A percentile compares a stretch with the other conserved stretches of the same genome.
Evolutionary conservation across 176 grass and related monocot genomes (phyloP).

Genomic region (Cocos nucifera): DNA sequence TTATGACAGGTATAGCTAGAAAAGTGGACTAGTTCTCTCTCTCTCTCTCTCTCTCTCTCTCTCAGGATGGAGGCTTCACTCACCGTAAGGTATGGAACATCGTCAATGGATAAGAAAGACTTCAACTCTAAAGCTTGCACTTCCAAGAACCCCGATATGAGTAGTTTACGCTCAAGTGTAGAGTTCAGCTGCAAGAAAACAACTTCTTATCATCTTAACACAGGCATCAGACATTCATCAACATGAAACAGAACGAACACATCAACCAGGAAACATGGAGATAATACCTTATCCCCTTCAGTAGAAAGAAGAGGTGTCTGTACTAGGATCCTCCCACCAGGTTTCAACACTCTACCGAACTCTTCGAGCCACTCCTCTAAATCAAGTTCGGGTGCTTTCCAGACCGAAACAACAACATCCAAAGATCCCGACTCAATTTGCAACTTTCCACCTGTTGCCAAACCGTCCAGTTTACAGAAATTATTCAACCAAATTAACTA

Average conservation of each 20-base stretch:
- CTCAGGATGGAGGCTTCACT: not conserved
- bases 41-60: no score
- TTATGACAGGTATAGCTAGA: no score
- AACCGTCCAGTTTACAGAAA: no score
- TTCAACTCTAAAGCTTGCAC: constrained; percentile 48
- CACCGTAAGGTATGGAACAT: constrained; percentile 1
- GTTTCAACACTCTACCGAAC: constrained; percentile 57
- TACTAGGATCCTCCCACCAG: constrained; percentile 46
- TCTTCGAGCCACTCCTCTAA: constrained; percentile 30
- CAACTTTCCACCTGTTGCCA: constrained; percentile 11
- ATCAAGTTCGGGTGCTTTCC: not conserved
- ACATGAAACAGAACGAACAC: not conserved
- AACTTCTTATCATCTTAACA: not conserved
- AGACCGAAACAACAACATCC: constrained; percentile 1
- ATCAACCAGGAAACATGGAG: not conserved
- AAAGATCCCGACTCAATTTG: constrained; percentile 5
- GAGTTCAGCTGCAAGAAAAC: constrained; percentile 33
- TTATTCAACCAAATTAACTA: no score
- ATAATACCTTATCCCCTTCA: constrained; percentile 42
- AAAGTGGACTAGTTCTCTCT: no score
- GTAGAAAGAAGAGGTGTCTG: constrained; percentile 26
- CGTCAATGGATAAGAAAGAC: not conserved
- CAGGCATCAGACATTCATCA: no score
- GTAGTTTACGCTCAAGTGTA: constrained; percentile 53
- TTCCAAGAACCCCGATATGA: constrained; percentile 63